Evolutionary conservation across 1,139 yeast genomes (phyloP).

Genomic region (Magnusiomyces tetraspermus): DNA sequence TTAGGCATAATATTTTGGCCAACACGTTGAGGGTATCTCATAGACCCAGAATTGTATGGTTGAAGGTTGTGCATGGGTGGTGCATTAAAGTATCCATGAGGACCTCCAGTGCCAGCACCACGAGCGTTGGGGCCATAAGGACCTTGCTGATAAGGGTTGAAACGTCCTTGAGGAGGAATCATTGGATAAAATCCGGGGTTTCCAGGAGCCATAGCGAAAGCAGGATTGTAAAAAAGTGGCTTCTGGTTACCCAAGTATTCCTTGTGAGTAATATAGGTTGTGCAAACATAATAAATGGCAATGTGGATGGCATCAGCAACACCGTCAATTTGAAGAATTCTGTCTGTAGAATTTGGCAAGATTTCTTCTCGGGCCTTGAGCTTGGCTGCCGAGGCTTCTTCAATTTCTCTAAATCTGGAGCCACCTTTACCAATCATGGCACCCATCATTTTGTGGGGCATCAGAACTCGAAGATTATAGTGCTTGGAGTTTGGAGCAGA

Average conservation of each 20-base stretch:
- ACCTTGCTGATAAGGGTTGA: constrained; percentile 2
- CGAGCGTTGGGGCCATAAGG: constrained; percentile 5
- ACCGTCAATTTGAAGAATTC: constrained; percentile 63
- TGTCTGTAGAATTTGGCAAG: constrained; percentile 71
- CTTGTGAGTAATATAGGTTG: constrained; percentile 34
- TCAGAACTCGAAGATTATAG: constrained; percentile 50
- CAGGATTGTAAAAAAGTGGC: constrained; percentile 17
- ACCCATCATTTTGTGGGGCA: constrained; percentile 79
- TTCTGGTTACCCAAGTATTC: constrained; percentile 16
- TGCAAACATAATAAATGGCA: constrained; percentile 67
- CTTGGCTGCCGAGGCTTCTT: constrained; percentile 72
- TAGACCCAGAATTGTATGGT: constrained; percentile 8
- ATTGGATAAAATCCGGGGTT: not conserved
- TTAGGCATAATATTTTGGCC: constrained; percentile 2
- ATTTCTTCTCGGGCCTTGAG: constrained; percentile 69
- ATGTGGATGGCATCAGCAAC: constrained; percentile 84
- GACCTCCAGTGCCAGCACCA: constrained; percentile 4
- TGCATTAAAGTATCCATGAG: not conserved
- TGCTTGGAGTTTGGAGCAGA: constrained; percentile 47
- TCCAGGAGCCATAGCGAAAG: constrained; percentile 6
- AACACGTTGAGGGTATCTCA: constrained; percentile 7
- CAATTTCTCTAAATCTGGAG: constrained; percentile 66
- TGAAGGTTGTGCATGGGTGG: constrained; percentile 5
- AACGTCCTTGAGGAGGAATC: constrained; percentile 1
- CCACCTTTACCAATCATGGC: constrained; percentile 77